Conservation (phyloP, 192 early-diverging fungal genomes). For the Chytriomyces hyalinus region DNA sequence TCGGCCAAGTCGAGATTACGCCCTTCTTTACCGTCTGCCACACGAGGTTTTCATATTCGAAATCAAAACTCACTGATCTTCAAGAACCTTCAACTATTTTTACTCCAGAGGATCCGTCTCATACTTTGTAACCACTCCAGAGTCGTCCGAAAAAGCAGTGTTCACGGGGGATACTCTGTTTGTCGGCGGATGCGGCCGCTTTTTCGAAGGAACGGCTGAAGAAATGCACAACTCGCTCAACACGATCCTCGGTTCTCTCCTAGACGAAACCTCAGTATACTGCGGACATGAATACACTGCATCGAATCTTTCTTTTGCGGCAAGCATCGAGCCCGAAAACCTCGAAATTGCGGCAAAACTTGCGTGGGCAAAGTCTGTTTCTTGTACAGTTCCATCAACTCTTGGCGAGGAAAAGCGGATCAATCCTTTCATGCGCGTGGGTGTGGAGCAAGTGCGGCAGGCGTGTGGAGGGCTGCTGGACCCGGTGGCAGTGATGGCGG, state of each 20-base stretch:
- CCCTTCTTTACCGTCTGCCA: slow-evolving; percentile 84
- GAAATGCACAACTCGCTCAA: slow-evolving; percentile 86
- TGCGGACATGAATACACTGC: slow-evolving; percentile 94
- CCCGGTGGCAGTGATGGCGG: slow-evolving; percentile 69
- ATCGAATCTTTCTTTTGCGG: slow-evolving; percentile 73
- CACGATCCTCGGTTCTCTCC: slow-evolving; percentile 70
- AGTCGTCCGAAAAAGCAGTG: slow-evolving; percentile 68
- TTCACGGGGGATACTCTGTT: slow-evolving; percentile 92
- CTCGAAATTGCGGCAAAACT: slow-evolving; percentile 67
- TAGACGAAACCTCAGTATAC: slow-evolving; percentile 79
- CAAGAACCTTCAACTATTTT: neutral
- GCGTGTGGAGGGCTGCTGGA: slow-evolving; percentile 15
- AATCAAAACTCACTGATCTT: neutral
- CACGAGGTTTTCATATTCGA: slow-evolving; percentile 58
- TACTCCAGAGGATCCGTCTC: slow-evolving; percentile 70
- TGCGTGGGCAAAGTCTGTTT: slow-evolving; percentile 54
- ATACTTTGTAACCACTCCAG: slow-evolving; percentile 73
- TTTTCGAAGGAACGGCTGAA: slow-evolving; percentile 88
- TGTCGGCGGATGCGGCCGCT: slow-evolving; percentile 81
- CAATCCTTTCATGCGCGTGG: slow-evolving; percentile 91
- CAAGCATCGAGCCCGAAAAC: slow-evolving; percentile 79
- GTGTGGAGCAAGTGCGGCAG: slow-evolving; percentile 37
- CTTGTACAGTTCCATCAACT: slow-evolving; percentile 81
- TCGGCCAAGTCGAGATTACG: slow-evolving; percentile 74
- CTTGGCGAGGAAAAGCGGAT: slow-evolving; percentile 84